phyloP scores from a whole-genome alignment of 768 basidiomycete species.

The Sporobolomyces roseus region DNA sequence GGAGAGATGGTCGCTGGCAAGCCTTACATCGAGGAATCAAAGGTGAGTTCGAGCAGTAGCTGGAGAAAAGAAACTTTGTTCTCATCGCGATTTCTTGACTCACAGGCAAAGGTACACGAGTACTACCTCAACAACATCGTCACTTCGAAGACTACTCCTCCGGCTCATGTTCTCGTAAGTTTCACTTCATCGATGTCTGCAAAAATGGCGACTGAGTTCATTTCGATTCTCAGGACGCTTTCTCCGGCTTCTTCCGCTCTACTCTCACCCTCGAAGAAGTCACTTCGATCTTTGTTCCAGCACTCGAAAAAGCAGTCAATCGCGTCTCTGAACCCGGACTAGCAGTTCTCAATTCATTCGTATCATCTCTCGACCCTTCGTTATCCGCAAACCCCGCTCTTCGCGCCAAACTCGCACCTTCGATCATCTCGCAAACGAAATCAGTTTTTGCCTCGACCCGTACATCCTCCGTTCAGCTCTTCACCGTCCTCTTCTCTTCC shows the following conservation, averaged over 20 bases:
- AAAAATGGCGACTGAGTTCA: neutral
- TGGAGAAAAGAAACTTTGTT: slow-evolving; percentile 49
- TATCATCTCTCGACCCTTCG: slow-evolving; percentile 49
- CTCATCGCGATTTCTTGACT: neutral
- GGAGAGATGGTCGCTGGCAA: slow-evolving; percentile 52
- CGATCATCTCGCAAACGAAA: slow-evolving; percentile 39
- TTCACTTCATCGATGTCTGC: neutral
- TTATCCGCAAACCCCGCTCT: slow-evolving; percentile 61
- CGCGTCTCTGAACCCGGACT: slow-evolving; percentile 77
- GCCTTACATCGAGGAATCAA: slow-evolving; percentile 52
- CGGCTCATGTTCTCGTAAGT: slow-evolving; percentile 57
- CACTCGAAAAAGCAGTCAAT: slow-evolving; percentile 72
- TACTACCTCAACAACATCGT: slow-evolving; percentile 63
- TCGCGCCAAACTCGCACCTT: slow-evolving; percentile 45
- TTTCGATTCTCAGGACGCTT: slow-evolving; percentile 31
- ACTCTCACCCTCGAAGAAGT: slow-evolving; percentile 53
- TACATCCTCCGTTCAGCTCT: slow-evolving; percentile 45
- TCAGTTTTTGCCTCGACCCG: slow-evolving; percentile 50
- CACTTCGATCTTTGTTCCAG: slow-evolving; percentile 59
- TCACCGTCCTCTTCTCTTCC: slow-evolving; percentile 41
- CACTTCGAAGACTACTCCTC: slow-evolving; percentile 63
- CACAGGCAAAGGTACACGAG: slow-evolving; percentile 52
- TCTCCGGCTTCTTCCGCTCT: slow-evolving; percentile 42
- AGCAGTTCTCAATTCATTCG: slow-evolving; percentile 46
- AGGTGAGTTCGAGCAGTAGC: slow-evolving; percentile 50